phyloP scores from a whole-genome alignment of 148 eudicot genomes.

The Rhododendron ovatum region DNA sequence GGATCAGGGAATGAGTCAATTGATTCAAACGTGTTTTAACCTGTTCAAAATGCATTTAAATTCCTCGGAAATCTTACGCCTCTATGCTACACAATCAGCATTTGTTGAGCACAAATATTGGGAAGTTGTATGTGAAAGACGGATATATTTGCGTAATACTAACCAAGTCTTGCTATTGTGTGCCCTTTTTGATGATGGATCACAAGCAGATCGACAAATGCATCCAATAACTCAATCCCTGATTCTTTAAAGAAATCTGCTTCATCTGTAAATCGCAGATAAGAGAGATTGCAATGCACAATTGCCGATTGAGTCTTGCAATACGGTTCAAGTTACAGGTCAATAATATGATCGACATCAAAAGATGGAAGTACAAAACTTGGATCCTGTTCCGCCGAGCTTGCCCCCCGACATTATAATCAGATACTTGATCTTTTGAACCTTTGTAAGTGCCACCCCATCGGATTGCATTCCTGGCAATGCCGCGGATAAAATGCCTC shows the following conservation, averaged over 20 bases:
- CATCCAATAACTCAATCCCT: conserved; percentile 12
- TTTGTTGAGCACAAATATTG: neutral
- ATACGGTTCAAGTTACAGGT: neutral
- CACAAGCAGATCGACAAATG: conserved; percentile 12
- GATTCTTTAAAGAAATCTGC: neutral
- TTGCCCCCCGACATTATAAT: conserved; percentile 30
- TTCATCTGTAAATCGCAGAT: neutral
- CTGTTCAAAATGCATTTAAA: too few species aligned
- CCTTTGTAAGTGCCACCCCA: conserved; percentile 32
- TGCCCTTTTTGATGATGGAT: conserved; percentile 15
- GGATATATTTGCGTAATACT: neutral
- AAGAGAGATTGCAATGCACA: neutral
- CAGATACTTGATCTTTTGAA: conserved; percentile 26
- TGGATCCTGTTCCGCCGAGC: conserved; percentile 12
- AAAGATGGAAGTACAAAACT: conserved; percentile 12
- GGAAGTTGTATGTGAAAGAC: neutral
- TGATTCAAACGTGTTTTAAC: too few species aligned
- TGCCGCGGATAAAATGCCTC: conserved; percentile 12
- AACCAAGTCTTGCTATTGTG: conserved; percentile 18
- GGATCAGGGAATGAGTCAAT: too few species aligned
- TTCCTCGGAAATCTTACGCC: neutral
- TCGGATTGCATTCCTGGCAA: conserved; percentile 21
- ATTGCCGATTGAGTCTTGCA: neutral
- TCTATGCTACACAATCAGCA: neutral
- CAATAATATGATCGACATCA: neutral